Percentiles rank a stretch among this genome's conserved stretches.
Evolutionary conservation across 129 eudicot genomes (phyloP).

Genomic region (Ambrosia artemisiifolia): DNA sequence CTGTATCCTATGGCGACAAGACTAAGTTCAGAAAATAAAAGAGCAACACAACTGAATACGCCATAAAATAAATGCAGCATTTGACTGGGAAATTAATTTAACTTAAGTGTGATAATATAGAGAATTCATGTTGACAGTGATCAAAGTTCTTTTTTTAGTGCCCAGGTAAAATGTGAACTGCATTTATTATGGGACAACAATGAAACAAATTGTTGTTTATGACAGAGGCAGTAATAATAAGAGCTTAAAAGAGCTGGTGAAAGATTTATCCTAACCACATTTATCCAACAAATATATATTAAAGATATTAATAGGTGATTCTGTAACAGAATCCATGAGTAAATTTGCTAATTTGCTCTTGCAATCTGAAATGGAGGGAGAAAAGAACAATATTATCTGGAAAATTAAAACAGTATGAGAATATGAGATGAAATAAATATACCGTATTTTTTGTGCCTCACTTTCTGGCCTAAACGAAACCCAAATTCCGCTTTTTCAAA

Average conservation of each 20-base stretch:
- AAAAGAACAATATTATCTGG: slow-evolving; percentile 1
- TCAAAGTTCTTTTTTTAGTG: not conserved
- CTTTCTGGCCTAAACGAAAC: slow-evolving; percentile 94
- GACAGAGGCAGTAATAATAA: not conserved
- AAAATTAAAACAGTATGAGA: too few species aligned
- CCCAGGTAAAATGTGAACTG: not conserved
- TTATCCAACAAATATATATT: too few species aligned
- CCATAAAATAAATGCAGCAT: not conserved
- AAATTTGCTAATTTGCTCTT: slow-evolving; percentile 2
- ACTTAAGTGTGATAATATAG: not conserved
- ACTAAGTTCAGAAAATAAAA: slow-evolving; percentile 22
- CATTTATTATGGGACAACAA: not conserved
- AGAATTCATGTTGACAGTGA: not conserved
- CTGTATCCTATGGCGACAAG: slow-evolving; percentile 55
- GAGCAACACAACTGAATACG: not conserved
- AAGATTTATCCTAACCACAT: too few species aligned
- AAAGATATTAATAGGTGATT: too few species aligned
- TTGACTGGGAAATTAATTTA: not conserved
- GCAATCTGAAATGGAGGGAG: not conserved
- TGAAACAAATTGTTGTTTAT: not conserved
- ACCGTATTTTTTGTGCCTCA: slow-evolving; percentile 85
- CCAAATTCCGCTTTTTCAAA: slow-evolving; percentile 62
- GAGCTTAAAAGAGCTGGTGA: slow-evolving; percentile 2
- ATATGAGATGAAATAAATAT: slow-evolving; percentile 16
- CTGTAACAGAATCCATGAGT: not conserved